A percentile compares a stretch with the other conserved stretches of the same genome.
phyloP scores from a whole-genome alignment of 2,329 filamentous ascomycete species.

The Cadophora sp. region DNA sequence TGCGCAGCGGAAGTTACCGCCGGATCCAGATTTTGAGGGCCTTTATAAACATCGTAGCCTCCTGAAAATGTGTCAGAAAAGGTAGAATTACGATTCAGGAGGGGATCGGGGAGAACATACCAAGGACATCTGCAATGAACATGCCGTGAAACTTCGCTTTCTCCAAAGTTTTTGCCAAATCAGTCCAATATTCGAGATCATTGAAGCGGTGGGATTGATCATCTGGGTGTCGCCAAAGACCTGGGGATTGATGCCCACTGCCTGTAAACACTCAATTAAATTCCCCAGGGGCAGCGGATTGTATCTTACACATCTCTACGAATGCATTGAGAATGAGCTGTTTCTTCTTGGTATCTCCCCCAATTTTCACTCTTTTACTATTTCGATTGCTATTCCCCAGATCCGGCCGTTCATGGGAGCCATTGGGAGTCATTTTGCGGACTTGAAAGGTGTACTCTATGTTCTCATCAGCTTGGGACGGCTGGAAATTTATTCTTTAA shows the following conservation, averaged over 20 bases:
- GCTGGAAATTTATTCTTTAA: too few species aligned
- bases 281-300: constrained; percentile 39
- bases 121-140: constrained; percentile 69
- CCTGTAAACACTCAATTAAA: constrained; percentile 54
- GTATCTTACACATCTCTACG: constrained; percentile 24
- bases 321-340: constrained; percentile 23
- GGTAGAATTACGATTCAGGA: too few species aligned
- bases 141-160: constrained; percentile 68
- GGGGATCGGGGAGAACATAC: constrained; percentile 47
- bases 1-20: constrained; percentile 68
- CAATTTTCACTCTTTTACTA: constrained; percentile 8
- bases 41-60: constrained; percentile 68
- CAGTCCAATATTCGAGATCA: constrained; percentile 64
- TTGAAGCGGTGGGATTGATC: constrained; percentile 68
- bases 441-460: not conserved
- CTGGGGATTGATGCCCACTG: constrained; percentile 57
- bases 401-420: not conserved
- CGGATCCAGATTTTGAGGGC: constrained; percentile 54
- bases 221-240: constrained; percentile 67
- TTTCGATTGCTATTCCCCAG: not conserved
- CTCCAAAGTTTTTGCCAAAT: constrained; percentile 64
- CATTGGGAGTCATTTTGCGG: constrained; percentile 9
- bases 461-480: too few species aligned
- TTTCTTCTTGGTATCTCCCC: constrained; percentile 8
- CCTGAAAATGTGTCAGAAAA: not conserved